These are phyloP conservation scores for Lippia alba DNA, from an alignment of 305 asterid species.

Conservation along the genomic window DNA sequence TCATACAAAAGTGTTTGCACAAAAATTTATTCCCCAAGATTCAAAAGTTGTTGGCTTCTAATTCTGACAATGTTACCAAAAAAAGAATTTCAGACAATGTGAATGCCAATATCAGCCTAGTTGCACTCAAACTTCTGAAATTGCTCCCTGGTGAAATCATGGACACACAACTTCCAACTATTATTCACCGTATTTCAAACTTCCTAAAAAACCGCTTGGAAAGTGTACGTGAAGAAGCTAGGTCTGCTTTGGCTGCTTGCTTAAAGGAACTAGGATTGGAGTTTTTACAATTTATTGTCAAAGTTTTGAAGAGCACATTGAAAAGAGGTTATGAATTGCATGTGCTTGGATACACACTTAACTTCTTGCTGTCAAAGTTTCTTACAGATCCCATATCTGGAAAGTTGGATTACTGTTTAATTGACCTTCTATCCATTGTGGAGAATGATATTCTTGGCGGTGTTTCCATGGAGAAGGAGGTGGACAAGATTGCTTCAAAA, in stretches of 20 bases:
- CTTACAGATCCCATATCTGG: constrained; percentile 61
- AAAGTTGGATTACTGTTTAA: constrained; percentile 82
- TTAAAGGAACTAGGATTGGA: constrained; percentile 89
- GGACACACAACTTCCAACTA: constrained; percentile 83
- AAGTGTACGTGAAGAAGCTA: constrained; percentile 93
- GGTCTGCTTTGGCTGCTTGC: constrained; percentile 88
- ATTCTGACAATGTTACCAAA: constrained; percentile 74
- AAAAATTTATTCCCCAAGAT: constrained; percentile 75
- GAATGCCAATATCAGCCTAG: constrained; percentile 76
- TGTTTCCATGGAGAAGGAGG: constrained; percentile 98
- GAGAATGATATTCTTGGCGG: constrained; percentile 86
- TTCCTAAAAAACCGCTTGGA: constrained; percentile 80
- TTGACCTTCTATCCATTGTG: constrained; percentile 76
- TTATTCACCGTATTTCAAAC: constrained; percentile 88
- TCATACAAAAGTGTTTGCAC: constrained; percentile 59
- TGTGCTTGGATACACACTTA: constrained; percentile 86
- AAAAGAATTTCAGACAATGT: constrained; percentile 73
- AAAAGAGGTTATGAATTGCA: constrained; percentile 92
- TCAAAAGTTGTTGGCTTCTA: constrained; percentile 70
- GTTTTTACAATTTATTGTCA: constrained; percentile 82
- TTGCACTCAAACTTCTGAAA: constrained; percentile 86
- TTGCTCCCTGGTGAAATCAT: constrained; percentile 82
- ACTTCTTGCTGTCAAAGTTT: constrained; percentile 78
- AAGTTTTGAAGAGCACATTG: constrained; percentile 73
- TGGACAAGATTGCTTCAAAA: constrained; percentile 92